These are phyloP conservation scores for Acanthamoeba culbertsoni DNA, from an alignment of 208 protist genomes.

Conservation along the genomic window DNA sequence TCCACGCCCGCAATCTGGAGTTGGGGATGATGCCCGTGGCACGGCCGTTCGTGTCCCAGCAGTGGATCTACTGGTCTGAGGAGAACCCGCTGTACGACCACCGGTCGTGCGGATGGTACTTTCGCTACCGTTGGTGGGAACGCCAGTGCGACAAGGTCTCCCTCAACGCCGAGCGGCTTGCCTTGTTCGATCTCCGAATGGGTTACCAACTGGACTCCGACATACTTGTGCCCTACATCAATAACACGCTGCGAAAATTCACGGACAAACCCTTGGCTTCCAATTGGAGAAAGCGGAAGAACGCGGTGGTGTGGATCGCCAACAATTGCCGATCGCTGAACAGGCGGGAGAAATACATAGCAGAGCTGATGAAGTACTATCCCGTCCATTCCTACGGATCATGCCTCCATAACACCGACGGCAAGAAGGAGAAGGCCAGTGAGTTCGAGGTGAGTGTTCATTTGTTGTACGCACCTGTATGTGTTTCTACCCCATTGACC, in stretches of 20 bases:
- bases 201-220: slow-evolving; percentile 19
- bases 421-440: not conserved
- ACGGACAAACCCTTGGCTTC: not conserved
- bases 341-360: slow-evolving; percentile 14
- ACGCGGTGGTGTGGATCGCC: slow-evolving; percentile 41
- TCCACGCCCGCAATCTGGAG: not conserved
- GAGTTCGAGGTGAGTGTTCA: not conserved
- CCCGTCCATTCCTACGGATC: slow-evolving; percentile 5
- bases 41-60: not conserved
- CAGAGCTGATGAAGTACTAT: slow-evolving; percentile 36
- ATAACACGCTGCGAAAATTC: not conserved
- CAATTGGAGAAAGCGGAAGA: not conserved
- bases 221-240: not conserved
- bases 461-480: not conserved
- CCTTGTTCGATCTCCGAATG: slow-evolving; percentile 4
- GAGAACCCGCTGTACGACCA: slow-evolving; percentile 41
- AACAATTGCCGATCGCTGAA: slow-evolving; percentile 41
- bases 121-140: not conserved
- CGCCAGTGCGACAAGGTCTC: slow-evolving; percentile 47
- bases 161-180: not conserved
- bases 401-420: not conserved
- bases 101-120: slow-evolving; percentile 20
- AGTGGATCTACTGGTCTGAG: slow-evolving; percentile 12
- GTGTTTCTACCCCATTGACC: not conserved
- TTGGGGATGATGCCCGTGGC: not conserved